Evolutionary conservation across 2,329 filamentous ascomycete species (phyloP).

Genomic region (Aaosphaeria pasadenensis): DNA sequence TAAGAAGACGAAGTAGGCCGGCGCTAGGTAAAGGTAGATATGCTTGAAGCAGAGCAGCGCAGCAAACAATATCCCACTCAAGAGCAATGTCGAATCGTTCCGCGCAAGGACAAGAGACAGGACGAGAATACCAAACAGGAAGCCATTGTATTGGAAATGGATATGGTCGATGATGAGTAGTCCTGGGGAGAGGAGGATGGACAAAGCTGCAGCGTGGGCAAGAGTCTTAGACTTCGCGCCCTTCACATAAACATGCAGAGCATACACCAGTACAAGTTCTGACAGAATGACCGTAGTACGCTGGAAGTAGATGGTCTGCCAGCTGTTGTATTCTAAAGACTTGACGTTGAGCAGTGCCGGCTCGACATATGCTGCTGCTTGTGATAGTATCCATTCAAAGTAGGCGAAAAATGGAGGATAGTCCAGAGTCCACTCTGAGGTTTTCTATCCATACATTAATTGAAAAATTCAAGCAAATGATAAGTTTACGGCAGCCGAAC

Average conservation of each 20-base stretch:
- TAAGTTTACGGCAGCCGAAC: conserved; percentile 33
- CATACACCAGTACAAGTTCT: conserved; percentile 80
- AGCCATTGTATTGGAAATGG: conserved; percentile 98
- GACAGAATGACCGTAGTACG: conserved; percentile 81
- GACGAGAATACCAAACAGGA: conserved; percentile 87
- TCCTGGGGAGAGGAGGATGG: conserved; percentile 85
- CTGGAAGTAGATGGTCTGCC: conserved; percentile 94
- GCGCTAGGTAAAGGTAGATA: conserved; percentile 94
- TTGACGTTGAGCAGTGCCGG: conserved; percentile 77
- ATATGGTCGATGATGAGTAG: conserved; percentile 97
- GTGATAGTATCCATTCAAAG: conserved; percentile 91
- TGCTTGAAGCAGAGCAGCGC: conserved; percentile 90
- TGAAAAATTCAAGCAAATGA: no score
- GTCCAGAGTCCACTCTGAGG: conserved; percentile 98
- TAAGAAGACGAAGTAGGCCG: conserved; percentile 92
- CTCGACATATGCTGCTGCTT: conserved; percentile 73
- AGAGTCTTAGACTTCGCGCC: conserved; percentile 71
- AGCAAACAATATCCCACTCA: conserved; percentile 81
- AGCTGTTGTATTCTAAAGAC: conserved; percentile 83
- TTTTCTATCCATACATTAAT: conserved; percentile 55
- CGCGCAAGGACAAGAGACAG: conserved; percentile 82
- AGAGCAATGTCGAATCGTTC: conserved; percentile 69
- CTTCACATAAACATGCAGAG: conserved; percentile 76
- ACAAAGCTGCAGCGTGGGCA: conserved; percentile 82
- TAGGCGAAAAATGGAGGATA: conserved; percentile 98